phyloP scores from a whole-genome alignment of 768 basidiomycete genomes.

The Scleroderma citrinum region DNA sequence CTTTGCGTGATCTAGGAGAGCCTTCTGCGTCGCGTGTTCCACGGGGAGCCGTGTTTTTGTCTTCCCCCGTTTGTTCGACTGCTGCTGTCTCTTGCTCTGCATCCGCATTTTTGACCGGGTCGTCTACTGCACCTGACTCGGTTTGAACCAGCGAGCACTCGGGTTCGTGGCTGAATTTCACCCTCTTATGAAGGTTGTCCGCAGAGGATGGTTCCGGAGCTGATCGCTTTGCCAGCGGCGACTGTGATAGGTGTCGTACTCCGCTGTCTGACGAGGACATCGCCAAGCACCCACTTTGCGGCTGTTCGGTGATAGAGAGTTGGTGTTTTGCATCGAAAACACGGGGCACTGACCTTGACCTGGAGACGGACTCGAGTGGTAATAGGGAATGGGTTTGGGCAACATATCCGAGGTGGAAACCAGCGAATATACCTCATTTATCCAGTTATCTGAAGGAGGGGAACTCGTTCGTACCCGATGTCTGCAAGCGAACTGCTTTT shows the following conservation, averaged over 20 bases:
- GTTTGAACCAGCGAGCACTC: neutral
- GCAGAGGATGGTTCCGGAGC: neutral
- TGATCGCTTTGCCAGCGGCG: conserved; percentile 7
- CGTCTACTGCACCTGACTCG: conserved; percentile 10
- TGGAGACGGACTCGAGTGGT: neutral
- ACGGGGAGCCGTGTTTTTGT: neutral
- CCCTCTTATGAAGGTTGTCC: neutral
- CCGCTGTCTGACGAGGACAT: conserved; percentile 2
- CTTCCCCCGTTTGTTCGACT: neutral
- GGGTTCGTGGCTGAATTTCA: no score
- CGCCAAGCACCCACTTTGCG: neutral
- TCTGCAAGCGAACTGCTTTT: neutral
- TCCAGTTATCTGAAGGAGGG: no score
- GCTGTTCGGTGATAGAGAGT: neutral
- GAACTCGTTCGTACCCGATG: no score
- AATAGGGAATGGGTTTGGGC: no score
- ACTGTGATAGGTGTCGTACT: neutral
- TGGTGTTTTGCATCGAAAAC: neutral
- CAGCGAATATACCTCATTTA: conserved; percentile 16
- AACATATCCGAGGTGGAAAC: neutral
- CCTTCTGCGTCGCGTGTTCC: conserved; percentile 24
- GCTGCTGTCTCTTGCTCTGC: neutral
- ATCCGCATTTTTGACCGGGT: conserved; percentile 1
- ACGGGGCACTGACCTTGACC: conserved; percentile 1
- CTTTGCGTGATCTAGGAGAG: conserved; percentile 28